These are phyloP conservation scores for Cyclocybe cylindracea DNA, from an alignment of 768 basidiomycete species.

Conservation along the genomic window DNA sequence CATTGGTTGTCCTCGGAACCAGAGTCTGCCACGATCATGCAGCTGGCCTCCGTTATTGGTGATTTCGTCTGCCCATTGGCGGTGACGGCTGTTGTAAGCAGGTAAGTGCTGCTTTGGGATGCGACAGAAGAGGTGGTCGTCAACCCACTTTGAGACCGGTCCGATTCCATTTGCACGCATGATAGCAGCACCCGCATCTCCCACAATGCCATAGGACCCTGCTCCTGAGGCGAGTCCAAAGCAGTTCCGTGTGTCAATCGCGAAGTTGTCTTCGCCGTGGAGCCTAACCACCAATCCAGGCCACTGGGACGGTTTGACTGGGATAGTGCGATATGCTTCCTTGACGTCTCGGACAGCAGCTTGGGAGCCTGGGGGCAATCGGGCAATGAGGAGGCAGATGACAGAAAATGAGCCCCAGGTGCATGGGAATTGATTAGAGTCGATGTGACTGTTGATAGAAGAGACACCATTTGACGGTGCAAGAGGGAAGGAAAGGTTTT, in stretches of 20 bases:
- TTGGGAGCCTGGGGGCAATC: constrained; percentile 37
- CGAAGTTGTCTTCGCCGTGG: constrained; percentile 12
- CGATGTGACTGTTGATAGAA: constrained; percentile 31
- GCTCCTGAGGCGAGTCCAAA: constrained; percentile 22
- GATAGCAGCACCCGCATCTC: constrained; percentile 20
- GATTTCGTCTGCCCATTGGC: neutral
- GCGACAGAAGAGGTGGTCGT: constrained; percentile 30
- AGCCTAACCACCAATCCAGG: constrained; percentile 30
- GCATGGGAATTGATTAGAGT: constrained; percentile 34
- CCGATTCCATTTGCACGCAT: constrained; percentile 27
- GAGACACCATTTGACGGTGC: neutral
- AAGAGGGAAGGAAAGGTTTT: constrained; percentile 18
- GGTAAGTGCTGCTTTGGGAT: constrained; percentile 17
- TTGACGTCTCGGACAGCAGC: constrained; percentile 34
- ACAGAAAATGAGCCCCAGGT: constrained; percentile 43
- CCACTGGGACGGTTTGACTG: too few species aligned
- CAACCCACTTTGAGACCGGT: constrained; percentile 31
- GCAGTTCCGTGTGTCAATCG: constrained; percentile 18
- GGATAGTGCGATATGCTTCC: constrained; percentile 38
- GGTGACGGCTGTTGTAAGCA: constrained; percentile 23
- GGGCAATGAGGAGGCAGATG: constrained; percentile 24
- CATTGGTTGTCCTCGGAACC: constrained; percentile 3
- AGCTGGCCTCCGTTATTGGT: neutral
- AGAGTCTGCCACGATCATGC: too few species aligned
- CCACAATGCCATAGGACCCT: constrained; percentile 23